Percentiles rank a stretch among this genome's conserved stretches.
These are phyloP conservation scores for Tricholoma sp. DNA, from an alignment of 768 basidiomycete genomes.

Conservation along the genomic window DNA sequence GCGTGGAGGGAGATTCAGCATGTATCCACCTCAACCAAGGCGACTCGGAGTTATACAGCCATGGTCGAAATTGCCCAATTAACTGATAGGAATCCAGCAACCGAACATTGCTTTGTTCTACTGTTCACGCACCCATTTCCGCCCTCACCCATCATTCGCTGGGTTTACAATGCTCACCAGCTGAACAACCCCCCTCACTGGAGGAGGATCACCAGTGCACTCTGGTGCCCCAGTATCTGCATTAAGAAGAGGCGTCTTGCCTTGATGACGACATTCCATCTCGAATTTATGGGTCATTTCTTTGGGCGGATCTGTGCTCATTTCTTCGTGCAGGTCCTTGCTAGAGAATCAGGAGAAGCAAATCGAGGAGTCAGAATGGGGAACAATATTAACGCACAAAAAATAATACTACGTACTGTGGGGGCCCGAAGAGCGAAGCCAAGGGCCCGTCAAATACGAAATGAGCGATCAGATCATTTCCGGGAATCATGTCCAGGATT, in stretches of 20 bases:
- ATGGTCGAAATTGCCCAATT: not conserved
- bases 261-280: not conserved
- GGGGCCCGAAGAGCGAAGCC: not conserved
- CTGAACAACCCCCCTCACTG: not conserved
- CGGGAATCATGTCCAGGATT: not conserved
- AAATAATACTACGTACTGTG: too few relatives aligned
- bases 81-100: not conserved
- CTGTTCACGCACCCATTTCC: not conserved
- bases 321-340: not conserved
- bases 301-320: not conserved
- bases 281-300: too few relatives aligned
- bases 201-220: not conserved
- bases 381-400: not conserved
- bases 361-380: not conserved
- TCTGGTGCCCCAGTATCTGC: not conserved
- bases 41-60: too few relatives aligned
- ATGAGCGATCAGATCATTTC: not conserved
- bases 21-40: too few relatives aligned
- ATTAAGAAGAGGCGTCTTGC: not conserved
- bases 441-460: not conserved
- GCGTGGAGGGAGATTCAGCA: too few relatives aligned
- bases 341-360: not conserved
- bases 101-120: not conserved
- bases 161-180: not conserved
- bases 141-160: not conserved